These are phyloP conservation scores for Catenaria anguillulae DNA, from an alignment of 371 early-diverging fungal genomes.

Conservation along the genomic window DNA sequence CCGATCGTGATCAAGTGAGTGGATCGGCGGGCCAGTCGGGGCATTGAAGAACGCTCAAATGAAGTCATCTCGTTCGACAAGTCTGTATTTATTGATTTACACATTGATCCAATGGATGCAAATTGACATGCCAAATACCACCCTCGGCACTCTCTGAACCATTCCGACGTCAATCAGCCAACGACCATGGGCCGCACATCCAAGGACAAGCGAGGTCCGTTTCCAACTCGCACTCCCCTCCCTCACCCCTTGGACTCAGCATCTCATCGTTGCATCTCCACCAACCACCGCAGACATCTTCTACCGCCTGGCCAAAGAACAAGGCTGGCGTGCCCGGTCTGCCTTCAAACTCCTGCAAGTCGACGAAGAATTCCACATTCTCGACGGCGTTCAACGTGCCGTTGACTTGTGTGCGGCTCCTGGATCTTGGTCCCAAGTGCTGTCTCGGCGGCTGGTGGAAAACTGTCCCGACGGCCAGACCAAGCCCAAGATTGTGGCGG, in stretches of 20 bases:
- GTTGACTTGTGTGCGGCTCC: constrained; percentile 99
- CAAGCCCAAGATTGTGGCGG: constrained; percentile 71
- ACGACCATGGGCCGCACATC: constrained; percentile 19
- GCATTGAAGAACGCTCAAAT: too few relatives aligned
- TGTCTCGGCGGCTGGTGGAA: constrained; percentile 48
- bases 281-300: constrained; percentile 98
- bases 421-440: constrained; percentile 98
- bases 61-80: too few relatives aligned
- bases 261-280: too few relatives aligned
- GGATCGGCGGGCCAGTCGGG: too few relatives aligned
- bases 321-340: constrained; percentile 92
- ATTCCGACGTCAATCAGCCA: too few relatives aligned
- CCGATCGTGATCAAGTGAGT: too few relatives aligned
- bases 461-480: constrained; percentile 22
- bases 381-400: constrained; percentile 73
- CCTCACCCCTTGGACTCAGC: neutral
- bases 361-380: constrained; percentile 83
- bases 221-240: neutral
- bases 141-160: too few relatives aligned
- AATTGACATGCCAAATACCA: too few relatives aligned
- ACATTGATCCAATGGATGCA: too few relatives aligned
- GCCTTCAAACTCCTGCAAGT: constrained; percentile 97
- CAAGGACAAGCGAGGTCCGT: constrained; percentile 15
- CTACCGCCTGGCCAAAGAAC: constrained; percentile 91
- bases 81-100: too few relatives aligned